phyloP scores from a whole-genome alignment of 345 rosid species.

The Citrus cavaleriei region DNA sequence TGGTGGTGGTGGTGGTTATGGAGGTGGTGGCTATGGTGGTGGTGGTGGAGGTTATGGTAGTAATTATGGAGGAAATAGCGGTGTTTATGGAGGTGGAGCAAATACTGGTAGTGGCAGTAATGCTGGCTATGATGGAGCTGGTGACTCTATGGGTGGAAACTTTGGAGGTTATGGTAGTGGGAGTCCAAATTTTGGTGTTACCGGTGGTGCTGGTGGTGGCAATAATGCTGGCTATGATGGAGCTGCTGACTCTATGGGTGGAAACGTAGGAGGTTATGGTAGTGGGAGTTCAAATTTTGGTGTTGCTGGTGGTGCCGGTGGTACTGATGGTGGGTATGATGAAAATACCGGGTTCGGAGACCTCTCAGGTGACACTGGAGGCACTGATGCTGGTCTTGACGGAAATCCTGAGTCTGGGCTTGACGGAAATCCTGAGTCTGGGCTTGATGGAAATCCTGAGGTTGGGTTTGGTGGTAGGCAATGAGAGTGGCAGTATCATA shows the following conservation, averaged over 20 bases:
- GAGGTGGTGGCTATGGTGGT: not conserved
- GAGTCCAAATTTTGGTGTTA: conserved; percentile 20
- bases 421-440: not conserved
- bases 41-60: conserved; percentile 24
- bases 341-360: not conserved
- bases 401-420: conserved; percentile 26
- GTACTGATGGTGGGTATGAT: not conserved
- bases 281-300: conserved; percentile 21
- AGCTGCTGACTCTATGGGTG: conserved; percentile 20
- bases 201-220: not conserved
- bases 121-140: conserved; percentile 19
- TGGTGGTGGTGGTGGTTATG: not conserved
- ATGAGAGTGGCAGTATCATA: conserved; percentile 9
- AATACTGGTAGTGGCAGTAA: conserved; percentile 14
- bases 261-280: conserved; percentile 30
- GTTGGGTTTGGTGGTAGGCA: conserved; percentile 14
- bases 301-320: conserved; percentile 10
- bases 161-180: conserved; percentile 32
- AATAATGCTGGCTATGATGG: not conserved
- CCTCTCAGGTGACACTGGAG: conserved; percentile 6
- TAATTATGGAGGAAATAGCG: conserved; percentile 20
- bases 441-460: not conserved
- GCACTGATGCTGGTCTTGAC: conserved; percentile 26
- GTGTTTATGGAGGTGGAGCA: not conserved
- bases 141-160: conserved; percentile 16